phyloP scores from a whole-genome alignment of 192 early-diverging fungal genomes.

The Thamnidium elegans region DNA sequence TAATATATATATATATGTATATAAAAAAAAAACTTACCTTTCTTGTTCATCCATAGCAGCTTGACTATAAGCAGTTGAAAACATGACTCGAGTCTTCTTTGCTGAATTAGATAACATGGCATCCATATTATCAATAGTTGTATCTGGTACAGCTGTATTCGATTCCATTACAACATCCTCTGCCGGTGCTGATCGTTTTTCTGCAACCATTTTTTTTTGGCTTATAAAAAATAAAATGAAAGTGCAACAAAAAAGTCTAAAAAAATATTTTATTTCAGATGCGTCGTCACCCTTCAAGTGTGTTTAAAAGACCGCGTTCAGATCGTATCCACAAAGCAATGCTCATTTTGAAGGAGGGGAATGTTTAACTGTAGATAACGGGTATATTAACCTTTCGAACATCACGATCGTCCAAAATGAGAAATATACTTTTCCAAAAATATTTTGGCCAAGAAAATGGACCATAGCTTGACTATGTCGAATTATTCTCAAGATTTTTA shows the following conservation, averaged over 20 bases:
- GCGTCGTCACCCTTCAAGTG: background rate
- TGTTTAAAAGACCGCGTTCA: too few relatives aligned
- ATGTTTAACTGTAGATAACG: too few relatives aligned
- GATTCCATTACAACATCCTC: conserved; percentile 1
- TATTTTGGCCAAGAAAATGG: too few relatives aligned
- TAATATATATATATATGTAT: too few relatives aligned
- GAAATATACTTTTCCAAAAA: too few relatives aligned
- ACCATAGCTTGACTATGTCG: too few relatives aligned
- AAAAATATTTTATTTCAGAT: background rate
- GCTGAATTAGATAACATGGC: conserved; percentile 24
- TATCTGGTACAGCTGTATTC: conserved; percentile 1
- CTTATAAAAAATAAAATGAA: background rate
- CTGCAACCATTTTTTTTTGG: conserved; percentile 22
- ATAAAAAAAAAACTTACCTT: conserved; percentile 19
- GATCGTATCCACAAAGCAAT: too few relatives aligned
- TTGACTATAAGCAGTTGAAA: conserved; percentile 35
- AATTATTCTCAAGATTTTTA: too few relatives aligned
- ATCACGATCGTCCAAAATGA: too few relatives aligned
- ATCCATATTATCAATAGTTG: conserved; percentile 12
- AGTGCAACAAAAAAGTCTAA: too few relatives aligned
- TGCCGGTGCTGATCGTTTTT: conserved; percentile 18
- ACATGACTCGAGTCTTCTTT: conserved; percentile 33
- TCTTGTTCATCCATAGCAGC: conserved; percentile 40
- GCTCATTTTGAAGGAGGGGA: too few relatives aligned
- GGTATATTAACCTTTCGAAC: too few relatives aligned